Evolutionary conservation across 2,329 filamentous ascomycete genomes (phyloP), one percentile per base, ranked within the genome.

Genomic region (Rachicladosporium sp.): DNA sequence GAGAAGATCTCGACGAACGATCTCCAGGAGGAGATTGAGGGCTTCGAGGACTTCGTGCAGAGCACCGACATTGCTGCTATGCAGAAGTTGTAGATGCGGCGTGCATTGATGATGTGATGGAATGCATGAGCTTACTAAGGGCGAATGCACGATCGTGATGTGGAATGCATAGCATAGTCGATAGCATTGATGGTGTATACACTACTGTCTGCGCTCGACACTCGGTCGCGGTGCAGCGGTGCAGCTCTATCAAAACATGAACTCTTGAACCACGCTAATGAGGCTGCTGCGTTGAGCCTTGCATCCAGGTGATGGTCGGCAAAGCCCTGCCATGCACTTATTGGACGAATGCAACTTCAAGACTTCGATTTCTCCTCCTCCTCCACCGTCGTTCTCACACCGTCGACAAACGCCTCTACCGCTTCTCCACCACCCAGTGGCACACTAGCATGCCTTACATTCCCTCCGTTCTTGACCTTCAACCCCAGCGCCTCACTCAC

Each of bases 31-130:
- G 59, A 83, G 71, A 93, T 96, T 57, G 75, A 77, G 60, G 84
- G 76, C 53, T 76, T 88, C 57, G 91, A 96, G 73, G 91, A 98
- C 64, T 82, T 85, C 65, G 87, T 98, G 61, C 91, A 98, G 78
- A 94, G 87, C 54, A 80, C 82, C 56, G 91, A 96, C 65, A 64
- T 95, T 60, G 80, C 70, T 67, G 84, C 85, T 63, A 93, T 93
- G 86, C 80, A 86, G 74, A 93, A 93, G 75, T 71, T 89, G 69
- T 95, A 86, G 78, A 55, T 53, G 38, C 29, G 38, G 29, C 33
- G 12, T 11, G 15, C 38, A 19, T 19, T 19, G 15, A 19, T 19
- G 15, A 19, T 19, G 15, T 19, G 15, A 19, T 19, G 15, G 15
- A n/a, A n/a, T n/a, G n/a, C n/a, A n/a, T n/a, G n/a, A n/a, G n/a